Conservation (phyloP, 352 stramenopile genomes). For the Phytophthora fragariae region DNA sequence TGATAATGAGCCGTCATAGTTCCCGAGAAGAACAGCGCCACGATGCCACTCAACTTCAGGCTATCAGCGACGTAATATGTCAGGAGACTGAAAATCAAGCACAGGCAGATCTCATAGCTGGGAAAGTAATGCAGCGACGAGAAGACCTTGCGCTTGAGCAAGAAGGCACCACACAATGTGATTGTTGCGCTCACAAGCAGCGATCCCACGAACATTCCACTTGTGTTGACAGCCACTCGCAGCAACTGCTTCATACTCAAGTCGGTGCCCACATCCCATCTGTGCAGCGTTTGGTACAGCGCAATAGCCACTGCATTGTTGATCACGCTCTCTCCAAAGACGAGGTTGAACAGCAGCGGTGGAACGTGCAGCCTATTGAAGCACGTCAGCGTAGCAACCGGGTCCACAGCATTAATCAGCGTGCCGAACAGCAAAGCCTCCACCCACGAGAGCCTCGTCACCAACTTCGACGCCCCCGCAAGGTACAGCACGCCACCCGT, state of each 20-base stretch:
- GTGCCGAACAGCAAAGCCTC: conserved; percentile 93
- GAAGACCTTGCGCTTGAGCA: conserved; percentile 83
- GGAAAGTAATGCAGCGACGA: conserved; percentile 80
- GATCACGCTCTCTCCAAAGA: conserved; percentile 96
- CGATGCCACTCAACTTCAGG: conserved; percentile 91
- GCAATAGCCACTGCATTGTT: conserved; percentile 95
- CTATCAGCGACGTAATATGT: conserved; percentile 85
- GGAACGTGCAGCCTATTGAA: conserved; percentile 91
- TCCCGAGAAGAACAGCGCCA: conserved; percentile 94
- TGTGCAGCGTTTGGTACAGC: conserved; percentile 92
- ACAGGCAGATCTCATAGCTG: conserved; percentile 87
- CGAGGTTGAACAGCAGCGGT: conserved; percentile 94
- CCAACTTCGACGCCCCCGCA: conserved; percentile 60
- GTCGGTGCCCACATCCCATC: conserved; percentile 85
- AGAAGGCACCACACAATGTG: conserved; percentile 75
- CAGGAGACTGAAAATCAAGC: conserved; percentile 85
- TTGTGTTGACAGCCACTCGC: conserved; percentile 66
- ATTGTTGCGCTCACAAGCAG: conserved; percentile 76
- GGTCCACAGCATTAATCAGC: conserved; percentile 94
- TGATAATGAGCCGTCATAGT: conserved; percentile 90
- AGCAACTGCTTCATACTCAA: conserved; percentile 73
- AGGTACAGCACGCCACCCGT: conserved; percentile 78
- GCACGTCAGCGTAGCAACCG: conserved; percentile 94
- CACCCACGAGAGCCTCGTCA: conserved; percentile 87
- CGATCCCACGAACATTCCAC: conserved; percentile 80